Evolutionary conservation across 768 basidiomycete genomes (phyloP).

Genomic region (Punctularia strigosozonata): DNA sequence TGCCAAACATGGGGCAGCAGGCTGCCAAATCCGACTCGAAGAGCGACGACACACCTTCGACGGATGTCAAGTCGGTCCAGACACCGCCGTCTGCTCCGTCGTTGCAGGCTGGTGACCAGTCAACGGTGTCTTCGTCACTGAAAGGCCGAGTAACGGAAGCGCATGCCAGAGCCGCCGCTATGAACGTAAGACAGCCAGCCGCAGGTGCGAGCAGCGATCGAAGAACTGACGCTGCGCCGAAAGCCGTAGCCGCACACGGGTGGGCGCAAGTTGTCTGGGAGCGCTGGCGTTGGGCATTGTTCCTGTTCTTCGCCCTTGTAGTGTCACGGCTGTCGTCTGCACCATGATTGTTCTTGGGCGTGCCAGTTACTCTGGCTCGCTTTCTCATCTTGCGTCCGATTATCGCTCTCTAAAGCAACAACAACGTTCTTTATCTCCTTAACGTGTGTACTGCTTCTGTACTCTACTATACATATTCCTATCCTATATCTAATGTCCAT

Average conservation of each 20-base stretch:
- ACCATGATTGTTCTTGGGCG: not conserved
- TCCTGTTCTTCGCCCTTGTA: constrained; percentile 68
- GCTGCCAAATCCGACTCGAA: constrained; percentile 38
- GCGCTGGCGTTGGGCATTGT: constrained; percentile 75
- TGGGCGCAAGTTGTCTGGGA: constrained; percentile 66
- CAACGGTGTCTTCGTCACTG: too few species aligned
- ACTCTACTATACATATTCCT: too few species aligned
- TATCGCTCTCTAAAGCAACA: too few species aligned
- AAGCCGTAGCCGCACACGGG: constrained; percentile 42
- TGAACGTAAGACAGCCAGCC: constrained; percentile 1
- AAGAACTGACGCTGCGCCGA: constrained; percentile 9
- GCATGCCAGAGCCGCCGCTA: too few species aligned
- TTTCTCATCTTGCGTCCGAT: too few species aligned
- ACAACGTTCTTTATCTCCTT: too few species aligned
- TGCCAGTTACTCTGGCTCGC: too few species aligned
- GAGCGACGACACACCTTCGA: constrained; percentile 12
- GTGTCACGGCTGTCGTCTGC: constrained; percentile 62
- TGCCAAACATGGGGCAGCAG: constrained; percentile 90
- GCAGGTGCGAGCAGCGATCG: constrained; percentile 2
- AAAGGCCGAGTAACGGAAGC: too few species aligned
- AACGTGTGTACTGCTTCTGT: too few species aligned
- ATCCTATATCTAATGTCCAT: too few species aligned
- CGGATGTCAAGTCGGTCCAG: too few species aligned
- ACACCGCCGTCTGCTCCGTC: constrained; percentile 9
- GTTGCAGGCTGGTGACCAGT: too few species aligned